Base-by-base conservation (phyloP, 73 alveolate species). In the Paramecium bursaria region DNA sequence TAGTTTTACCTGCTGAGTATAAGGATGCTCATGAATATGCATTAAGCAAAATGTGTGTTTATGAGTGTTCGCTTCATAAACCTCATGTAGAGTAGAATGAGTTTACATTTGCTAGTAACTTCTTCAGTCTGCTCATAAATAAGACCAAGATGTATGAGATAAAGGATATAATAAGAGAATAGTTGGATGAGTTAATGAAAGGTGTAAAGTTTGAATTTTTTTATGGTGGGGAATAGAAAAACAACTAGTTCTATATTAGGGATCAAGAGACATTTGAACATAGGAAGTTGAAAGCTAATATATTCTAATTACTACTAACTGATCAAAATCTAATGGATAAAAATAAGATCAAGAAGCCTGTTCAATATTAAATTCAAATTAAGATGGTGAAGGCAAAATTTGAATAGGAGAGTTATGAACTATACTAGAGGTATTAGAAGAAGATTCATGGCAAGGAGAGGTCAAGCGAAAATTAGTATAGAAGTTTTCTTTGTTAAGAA, bases 341-440 rank as follows among this genome's bases (percentile, higher is more conserved):
- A 57, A 14, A 15, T 5, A 23, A 10, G 5, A 14, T 10, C 25
- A 48, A 46, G 14, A 19, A 50, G 22, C 7, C 29, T 11, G 29
- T n/a, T 6, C 13, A 21, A 29, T 46, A 79, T 79, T n/a, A 46
- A 50, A 53, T 53, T 73, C 50, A 54, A 79, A 39, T 22, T 4
- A 74, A 77, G 4, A 27, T 85, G 30, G 92, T 86, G 23, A 52
- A 39, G 23, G 92, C 91, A 19, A 74, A 82, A 51, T 87, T 87
- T 47, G 19, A 57, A 15, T 88, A 75, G 49, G 95, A 90, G 46
- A 30, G 87, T 22, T 90, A 13, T 53, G 91, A 90, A 21, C 48
- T 92, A 5, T 92, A 90, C 52, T 42, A 48, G 35, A 91, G 90
- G 47, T 92, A 85, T 57, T 75, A 90, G 30, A 86, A 74, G 67